Evolutionary conservation across 2,329 filamentous ascomycete species (phyloP).

Genomic region (Epichloe sp.): DNA sequence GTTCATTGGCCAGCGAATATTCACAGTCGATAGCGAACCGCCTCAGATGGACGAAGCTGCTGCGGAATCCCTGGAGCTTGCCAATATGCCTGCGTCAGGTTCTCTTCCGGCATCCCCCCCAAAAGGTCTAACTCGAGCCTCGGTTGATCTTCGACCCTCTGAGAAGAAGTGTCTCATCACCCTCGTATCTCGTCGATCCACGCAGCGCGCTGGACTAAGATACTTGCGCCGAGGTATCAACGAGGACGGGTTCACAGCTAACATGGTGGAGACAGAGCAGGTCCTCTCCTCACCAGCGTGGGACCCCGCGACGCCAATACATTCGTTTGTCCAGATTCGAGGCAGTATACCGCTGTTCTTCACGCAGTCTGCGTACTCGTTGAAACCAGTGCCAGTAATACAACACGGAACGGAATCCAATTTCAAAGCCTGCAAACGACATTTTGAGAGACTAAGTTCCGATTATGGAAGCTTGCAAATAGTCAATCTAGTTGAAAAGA

Average conservation of each 20-base stretch:
- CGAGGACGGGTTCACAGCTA: slow-evolving; percentile 77
- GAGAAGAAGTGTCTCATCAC: slow-evolving; percentile 64
- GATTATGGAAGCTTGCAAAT: slow-evolving; percentile 68
- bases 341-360: slow-evolving; percentile 94
- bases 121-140: slow-evolving; percentile 12
- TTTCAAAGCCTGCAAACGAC: slow-evolving; percentile 60
- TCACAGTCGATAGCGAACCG: slow-evolving; percentile 55
- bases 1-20: slow-evolving; percentile 77
- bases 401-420: slow-evolving; percentile 75
- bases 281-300: slow-evolving; percentile 64
- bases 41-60: slow-evolving; percentile 36
- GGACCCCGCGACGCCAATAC: slow-evolving; percentile 47
- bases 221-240: slow-evolving; percentile 87
- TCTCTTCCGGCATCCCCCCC: slow-evolving; percentile 14
- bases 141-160: slow-evolving; percentile 30
- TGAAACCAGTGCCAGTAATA: slow-evolving; percentile 74
- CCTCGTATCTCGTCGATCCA: slow-evolving; percentile 77
- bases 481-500: slow-evolving; percentile 79
- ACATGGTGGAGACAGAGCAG: slow-evolving; percentile 90
- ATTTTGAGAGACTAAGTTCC: slow-evolving; percentile 57
- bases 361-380: slow-evolving; percentile 83
- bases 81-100: slow-evolving; percentile 21
- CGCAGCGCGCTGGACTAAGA: slow-evolving; percentile 72
- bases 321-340: slow-evolving; percentile 77
- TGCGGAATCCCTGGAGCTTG: slow-evolving; percentile 34